Base-by-base conservation (phyloP, 805 yeast genomes). In the Candida nonsorbophila region DNA sequence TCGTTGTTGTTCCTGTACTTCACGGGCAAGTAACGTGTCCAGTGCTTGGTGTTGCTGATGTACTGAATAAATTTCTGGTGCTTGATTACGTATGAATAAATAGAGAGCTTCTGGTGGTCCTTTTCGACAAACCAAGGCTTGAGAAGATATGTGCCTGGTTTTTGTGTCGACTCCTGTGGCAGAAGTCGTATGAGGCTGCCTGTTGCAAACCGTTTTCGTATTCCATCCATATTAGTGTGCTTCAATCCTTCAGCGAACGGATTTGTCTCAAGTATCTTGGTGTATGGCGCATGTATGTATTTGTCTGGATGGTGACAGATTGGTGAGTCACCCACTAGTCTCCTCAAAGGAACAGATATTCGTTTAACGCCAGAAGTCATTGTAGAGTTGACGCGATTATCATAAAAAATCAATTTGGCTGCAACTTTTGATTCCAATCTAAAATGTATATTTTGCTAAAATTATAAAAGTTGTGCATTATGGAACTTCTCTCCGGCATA, bases 1-100 rank as follows among this genome's bases (percentile, higher is more conserved):
- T 20, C 25, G 27, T 42, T 44, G n/a, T 32, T 40, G 38, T 33
- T 42, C 29, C 34, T 40, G 24, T 43, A 42, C 37, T 58, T 58
- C 29, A 45, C 34, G 5, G 66, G 59, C 6, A 45, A 24, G 25
- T 39, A 51, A 11, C 48, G 44, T 11, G 36, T 31, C 40, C 49
- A 49, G n/a, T 37, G 39, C 19, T 41, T 40, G 4, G 33, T 37
- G n/a, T 19, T 21, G 9, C 40, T 34, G 15, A 50, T 38, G 12
- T 25, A 30, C 4, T 45, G 35, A 9, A 58, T 24, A 29, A 48
- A 55, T 18, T 18, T 20, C 16, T 37, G 27, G 33, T 41, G 49
- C 16, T 48, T 49, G 20, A 56, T 26, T 19, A 55, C 45, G 40
- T 56, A 57, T 20, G 43, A 43, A 4, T 54, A 49, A 1, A 59